These are phyloP conservation scores for Pythium periplocum DNA, from an alignment of 352 stramenopile genomes.

Conservation along the genomic window DNA sequence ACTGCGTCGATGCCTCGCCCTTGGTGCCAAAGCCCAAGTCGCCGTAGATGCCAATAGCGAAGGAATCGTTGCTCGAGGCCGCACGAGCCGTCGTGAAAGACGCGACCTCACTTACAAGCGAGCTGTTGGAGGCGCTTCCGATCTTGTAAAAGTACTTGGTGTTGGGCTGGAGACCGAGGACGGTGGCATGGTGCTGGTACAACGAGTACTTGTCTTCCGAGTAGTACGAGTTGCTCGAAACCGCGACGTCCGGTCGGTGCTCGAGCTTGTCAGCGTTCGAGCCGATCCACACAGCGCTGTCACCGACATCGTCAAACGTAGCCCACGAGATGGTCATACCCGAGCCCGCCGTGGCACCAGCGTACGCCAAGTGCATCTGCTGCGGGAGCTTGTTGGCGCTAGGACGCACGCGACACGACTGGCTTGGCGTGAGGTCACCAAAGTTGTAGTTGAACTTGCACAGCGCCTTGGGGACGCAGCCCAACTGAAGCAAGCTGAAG, in stretches of 20 bases:
- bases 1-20: slow-evolving; percentile 3
- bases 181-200: slow-evolving; percentile 8
- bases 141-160: slow-evolving; percentile 13
- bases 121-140: not conserved
- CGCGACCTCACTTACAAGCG: not conserved
- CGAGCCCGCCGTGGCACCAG: slow-evolving; percentile 4
- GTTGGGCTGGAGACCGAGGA: slow-evolving; percentile 5
- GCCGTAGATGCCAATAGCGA: slow-evolving; percentile 8
- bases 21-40: slow-evolving; percentile 5
- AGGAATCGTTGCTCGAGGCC: not conserved
- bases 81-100: slow-evolving; percentile 10
- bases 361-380: slow-evolving; percentile 12
- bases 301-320: slow-evolving; percentile 3
- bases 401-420: slow-evolving; percentile 1
- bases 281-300: slow-evolving; percentile 4
- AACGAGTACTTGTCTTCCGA: slow-evolving; percentile 8
- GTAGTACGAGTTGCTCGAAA: slow-evolving; percentile 9
- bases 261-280: not conserved
- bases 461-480: not conserved
- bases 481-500: not conserved
- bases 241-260: not conserved
- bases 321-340: slow-evolving; percentile 15
- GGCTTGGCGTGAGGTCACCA: slow-evolving; percentile 5
- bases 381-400: slow-evolving; percentile 1
- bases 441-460: slow-evolving; percentile 5